Conservation (phyloP, 176 grass and related monocot species). For the Triticum timopheevii region DNA sequence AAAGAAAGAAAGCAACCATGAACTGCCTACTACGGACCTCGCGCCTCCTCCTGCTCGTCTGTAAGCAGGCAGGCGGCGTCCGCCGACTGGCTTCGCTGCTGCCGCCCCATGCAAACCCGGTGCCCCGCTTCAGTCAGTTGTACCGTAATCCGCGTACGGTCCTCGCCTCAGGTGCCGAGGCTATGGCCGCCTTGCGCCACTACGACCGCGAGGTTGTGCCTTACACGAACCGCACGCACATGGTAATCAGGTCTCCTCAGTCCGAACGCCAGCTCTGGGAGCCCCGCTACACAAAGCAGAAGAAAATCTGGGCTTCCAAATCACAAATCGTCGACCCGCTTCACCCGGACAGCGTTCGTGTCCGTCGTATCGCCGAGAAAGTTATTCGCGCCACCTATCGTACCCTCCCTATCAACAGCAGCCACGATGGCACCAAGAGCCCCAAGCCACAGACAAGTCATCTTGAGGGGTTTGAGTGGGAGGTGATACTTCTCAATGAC, state of each 20-base stretch:
- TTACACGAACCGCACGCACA: background rate
- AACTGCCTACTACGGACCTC: too few relatives aligned
- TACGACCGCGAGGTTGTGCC: background rate
- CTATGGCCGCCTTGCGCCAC: background rate
- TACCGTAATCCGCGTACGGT: background rate
- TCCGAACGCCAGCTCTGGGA: background rate
- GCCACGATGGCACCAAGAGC: background rate
- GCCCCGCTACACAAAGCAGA: background rate
- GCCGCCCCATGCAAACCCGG: too few relatives aligned
- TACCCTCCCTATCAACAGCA: background rate
- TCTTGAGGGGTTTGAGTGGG: background rate
- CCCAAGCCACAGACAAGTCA: background rate
- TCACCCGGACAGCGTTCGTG: background rate
- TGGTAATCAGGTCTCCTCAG: background rate
- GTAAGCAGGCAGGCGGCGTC: too few relatives aligned
- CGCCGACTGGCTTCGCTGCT: too few relatives aligned
- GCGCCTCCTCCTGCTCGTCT: too few relatives aligned
- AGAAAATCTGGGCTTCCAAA: background rate
- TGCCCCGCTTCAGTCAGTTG: background rate
- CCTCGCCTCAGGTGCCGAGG: background rate
- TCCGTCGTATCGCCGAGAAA: background rate
- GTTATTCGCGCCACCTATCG: background rate
- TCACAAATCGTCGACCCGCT: background rate
- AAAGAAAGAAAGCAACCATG: too few relatives aligned
- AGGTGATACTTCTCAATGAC: background rate